Conservation (phyloP, 306 rosid genomes). For the Lathyrus aphaca region DNA sequence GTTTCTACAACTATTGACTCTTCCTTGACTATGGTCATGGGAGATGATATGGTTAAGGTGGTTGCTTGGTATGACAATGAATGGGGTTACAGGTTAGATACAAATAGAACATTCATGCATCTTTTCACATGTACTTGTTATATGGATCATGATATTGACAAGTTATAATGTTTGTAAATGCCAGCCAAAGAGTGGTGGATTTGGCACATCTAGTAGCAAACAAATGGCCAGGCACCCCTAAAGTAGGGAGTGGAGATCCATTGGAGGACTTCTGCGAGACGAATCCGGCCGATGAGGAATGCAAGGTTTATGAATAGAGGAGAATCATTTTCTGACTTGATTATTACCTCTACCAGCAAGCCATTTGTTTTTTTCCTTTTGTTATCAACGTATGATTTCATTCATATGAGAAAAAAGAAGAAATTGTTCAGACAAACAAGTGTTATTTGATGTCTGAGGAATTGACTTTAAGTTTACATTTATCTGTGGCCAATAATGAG, state of each 20-base stretch:
- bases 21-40: slow-evolving; percentile 98
- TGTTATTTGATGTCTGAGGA: slow-evolving; percentile 33
- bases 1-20: slow-evolving; percentile 94
- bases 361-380: slow-evolving; percentile 36
- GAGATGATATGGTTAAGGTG: slow-evolving; percentile 98
- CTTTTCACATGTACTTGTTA: not conserved
- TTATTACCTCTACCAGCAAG: slow-evolving; percentile 26
- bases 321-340: slow-evolving; percentile 22
- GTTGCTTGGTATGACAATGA: slow-evolving; percentile 99
- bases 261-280: slow-evolving; percentile 95
- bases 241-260: slow-evolving; percentile 72
- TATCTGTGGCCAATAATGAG: slow-evolving; percentile 39
- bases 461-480: slow-evolving; percentile 19
- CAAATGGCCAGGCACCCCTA: slow-evolving; percentile 79
- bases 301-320: slow-evolving; percentile 81
- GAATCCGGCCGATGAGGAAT: slow-evolving; percentile 91
- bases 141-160: slow-evolving; percentile 25
- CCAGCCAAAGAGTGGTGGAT: slow-evolving; percentile 99
- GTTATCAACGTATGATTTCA: slow-evolving; percentile 31
- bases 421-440: slow-evolving; percentile 27
- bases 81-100: slow-evolving; percentile 97
- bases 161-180: slow-evolving; percentile 26
- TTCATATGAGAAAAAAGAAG: slow-evolving; percentile 27
- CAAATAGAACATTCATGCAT: not conserved
- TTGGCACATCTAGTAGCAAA: slow-evolving; percentile 87